These are phyloP conservation scores for Fusarium aywerte DNA, from an alignment of 2,329 filamentous ascomycete species.

Conservation along the genomic window DNA sequence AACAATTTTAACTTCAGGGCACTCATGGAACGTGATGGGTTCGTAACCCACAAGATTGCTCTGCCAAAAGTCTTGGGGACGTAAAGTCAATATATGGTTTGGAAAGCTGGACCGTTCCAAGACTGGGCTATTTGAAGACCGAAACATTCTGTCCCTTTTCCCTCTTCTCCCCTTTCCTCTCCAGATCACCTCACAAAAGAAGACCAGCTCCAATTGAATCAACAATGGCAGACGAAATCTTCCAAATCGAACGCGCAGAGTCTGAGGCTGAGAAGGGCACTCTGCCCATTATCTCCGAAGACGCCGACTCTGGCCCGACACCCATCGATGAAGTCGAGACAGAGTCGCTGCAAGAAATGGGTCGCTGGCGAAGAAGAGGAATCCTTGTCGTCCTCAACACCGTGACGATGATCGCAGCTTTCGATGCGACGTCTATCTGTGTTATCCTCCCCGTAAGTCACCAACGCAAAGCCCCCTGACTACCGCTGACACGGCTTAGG, in stretches of 20 bases:
- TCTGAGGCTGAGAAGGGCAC: background rate
- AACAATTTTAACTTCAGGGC: slow-evolving; percentile 2
- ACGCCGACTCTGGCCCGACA: background rate
- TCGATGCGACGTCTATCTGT: slow-evolving; percentile 46
- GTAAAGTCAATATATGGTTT: background rate
- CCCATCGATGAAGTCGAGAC: background rate
- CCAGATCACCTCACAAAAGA: background rate
- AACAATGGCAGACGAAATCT: background rate
- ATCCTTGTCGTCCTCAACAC: slow-evolving; percentile 40
- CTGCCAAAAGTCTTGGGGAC: background rate
- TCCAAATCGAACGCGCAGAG: background rate
- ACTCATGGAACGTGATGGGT: background rate
- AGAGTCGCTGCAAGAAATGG: background rate
- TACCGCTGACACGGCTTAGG: slow-evolving; percentile 22
- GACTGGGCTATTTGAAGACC: background rate
- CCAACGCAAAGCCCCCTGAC: background rate
- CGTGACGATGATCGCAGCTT: slow-evolving; percentile 40
- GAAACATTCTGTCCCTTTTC: background rate
- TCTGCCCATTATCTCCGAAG: background rate
- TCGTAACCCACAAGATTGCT: background rate
- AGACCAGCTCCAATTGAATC: background rate
- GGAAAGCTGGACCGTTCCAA: background rate
- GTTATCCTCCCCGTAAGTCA: slow-evolving; percentile 45
- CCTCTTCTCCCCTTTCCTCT: background rate
- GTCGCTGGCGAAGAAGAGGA: slow-evolving; percentile 15